phyloP scores from a whole-genome alignment of 2,329 filamentous ascomycete species.

The Thelonectria blattea region DNA sequence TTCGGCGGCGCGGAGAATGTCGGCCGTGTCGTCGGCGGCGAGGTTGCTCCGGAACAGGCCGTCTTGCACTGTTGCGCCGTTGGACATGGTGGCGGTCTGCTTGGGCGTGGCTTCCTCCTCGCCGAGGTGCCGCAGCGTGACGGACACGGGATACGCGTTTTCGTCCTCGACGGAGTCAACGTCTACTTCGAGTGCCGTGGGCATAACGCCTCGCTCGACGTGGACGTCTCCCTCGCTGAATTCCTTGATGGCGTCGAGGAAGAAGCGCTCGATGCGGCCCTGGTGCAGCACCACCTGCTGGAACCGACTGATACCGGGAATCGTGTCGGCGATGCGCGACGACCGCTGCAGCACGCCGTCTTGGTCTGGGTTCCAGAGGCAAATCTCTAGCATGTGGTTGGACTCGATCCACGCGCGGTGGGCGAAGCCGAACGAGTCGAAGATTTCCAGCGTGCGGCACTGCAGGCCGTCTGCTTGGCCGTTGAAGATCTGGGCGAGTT shows the following conservation, averaged over 20 bases:
- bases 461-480: slow-evolving; percentile 59
- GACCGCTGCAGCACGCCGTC: slow-evolving; percentile 62
- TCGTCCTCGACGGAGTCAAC: slow-evolving; percentile 10
- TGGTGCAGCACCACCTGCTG: slow-evolving; percentile 69
- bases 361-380: slow-evolving; percentile 66
- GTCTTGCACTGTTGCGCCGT: slow-evolving; percentile 18
- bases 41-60: slow-evolving; percentile 27
- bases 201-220: slow-evolving; percentile 24
- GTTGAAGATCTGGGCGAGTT: slow-evolving; percentile 17
- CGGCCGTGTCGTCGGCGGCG: slow-evolving; percentile 22
- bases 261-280: slow-evolving; percentile 30
- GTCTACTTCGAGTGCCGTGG: slow-evolving; percentile 19
- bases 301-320: slow-evolving; percentile 65
- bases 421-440: slow-evolving; percentile 72
- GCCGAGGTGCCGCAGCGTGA: slow-evolving; percentile 22
- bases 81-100: slow-evolving; percentile 19
- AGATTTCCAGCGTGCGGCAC: slow-evolving; percentile 72
- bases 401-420: slow-evolving; percentile 69
- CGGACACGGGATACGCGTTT: slow-evolving; percentile 24
- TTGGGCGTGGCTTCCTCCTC: slow-evolving; percentile 25
- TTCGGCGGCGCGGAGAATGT: slow-evolving; percentile 20
- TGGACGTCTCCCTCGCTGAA: slow-evolving; percentile 20
- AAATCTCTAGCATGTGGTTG: slow-evolving; percentile 69
- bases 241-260: slow-evolving; percentile 27
- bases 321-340: slow-evolving; percentile 67